These are phyloP conservation scores for Hyaloscypha variabilis DNA, from an alignment of 495 filamentous ascomycete species.

Conservation along the genomic window DNA sequence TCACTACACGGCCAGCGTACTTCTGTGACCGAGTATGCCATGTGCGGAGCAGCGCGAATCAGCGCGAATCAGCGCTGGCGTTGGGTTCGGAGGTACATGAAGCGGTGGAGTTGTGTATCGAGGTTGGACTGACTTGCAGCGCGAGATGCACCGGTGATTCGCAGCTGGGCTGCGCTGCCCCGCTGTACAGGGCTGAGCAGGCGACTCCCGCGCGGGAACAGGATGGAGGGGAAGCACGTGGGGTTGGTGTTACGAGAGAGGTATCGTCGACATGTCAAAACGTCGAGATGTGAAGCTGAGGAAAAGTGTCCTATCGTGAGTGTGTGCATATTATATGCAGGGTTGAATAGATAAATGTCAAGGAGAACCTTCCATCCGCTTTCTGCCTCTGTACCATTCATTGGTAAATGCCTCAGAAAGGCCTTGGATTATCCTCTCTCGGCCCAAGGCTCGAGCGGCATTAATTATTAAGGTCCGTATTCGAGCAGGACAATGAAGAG, in stretches of 20 bases:
- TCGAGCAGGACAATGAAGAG: no score
- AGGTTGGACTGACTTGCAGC: neutral
- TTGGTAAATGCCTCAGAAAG: neutral
- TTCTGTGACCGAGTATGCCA: neutral
- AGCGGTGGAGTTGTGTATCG: neutral
- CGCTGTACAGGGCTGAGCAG: neutral
- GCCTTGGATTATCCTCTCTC: neutral
- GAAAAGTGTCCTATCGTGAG: no score
- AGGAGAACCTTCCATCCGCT: no score
- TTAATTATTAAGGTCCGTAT: no score
- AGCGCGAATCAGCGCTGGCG: neutral
- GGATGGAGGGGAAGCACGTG: neutral
- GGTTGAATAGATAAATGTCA: no score
- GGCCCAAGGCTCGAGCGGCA: no score
- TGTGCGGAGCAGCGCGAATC: neutral
- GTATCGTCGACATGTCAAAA: neutral
- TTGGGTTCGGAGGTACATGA: neutral
- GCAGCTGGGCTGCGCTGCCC: neutral
- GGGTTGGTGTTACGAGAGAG: neutral
- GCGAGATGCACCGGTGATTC: neutral
- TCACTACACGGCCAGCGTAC: neutral
- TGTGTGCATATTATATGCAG: no score
- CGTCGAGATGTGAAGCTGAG: no score
- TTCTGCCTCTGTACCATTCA: no score
- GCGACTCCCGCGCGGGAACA: neutral